Percentiles rank a stretch among this genome's conserved stretches.
phyloP scores from a whole-genome alignment of 495 filamentous ascomycete species.

The Neohortaea acidophila region DNA sequence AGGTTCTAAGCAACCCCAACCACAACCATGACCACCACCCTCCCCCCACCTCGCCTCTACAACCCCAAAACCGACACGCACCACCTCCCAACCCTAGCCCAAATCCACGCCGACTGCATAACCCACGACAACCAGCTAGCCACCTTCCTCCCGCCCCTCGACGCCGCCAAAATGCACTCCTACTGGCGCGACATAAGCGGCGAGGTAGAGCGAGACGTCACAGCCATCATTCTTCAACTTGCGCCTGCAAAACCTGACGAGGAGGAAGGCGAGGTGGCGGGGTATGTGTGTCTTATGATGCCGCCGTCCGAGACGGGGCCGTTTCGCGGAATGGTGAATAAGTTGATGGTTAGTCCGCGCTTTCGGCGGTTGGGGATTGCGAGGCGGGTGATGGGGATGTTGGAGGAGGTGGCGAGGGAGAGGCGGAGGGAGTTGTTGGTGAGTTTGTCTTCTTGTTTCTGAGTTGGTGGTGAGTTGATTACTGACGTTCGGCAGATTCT shows the following conservation, averaged over 20 bases:
- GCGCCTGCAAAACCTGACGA: too few relatives aligned
- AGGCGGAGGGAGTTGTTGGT: conserved; percentile 4
- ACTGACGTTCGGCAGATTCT: conserved; percentile 7
- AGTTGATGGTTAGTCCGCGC: conserved; percentile 8
- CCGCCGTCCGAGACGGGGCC: conserved; percentile 8
- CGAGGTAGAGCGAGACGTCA: background rate
- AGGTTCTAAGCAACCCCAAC: too few relatives aligned
- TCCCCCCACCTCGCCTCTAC: conserved; percentile 10
- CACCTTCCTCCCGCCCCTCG: conserved; percentile 6
- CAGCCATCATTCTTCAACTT: conserved; percentile 7
- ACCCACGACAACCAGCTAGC: conserved; percentile 9
- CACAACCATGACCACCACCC: conserved; percentile 1
- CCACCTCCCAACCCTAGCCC: conserved; percentile 7
- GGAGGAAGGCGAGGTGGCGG: conserved; percentile 4
- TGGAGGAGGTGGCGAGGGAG: conserved; percentile 10
- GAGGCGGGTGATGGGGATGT: conserved; percentile 6
- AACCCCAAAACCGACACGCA: background rate
- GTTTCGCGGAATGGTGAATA: conserved; percentile 8
- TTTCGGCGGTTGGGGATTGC: conserved; percentile 9
- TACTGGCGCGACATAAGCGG: conserved; percentile 1
- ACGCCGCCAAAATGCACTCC: conserved; percentile 1
- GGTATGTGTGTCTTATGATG: conserved; percentile 8
- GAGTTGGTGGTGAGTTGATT: background rate
- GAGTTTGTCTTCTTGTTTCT: background rate
- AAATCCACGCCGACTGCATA: conserved; percentile 13